These are phyloP conservation scores for Sparassis latifolia DNA, from an alignment of 1,284 basidiomycete species.

Conservation along the genomic window DNA sequence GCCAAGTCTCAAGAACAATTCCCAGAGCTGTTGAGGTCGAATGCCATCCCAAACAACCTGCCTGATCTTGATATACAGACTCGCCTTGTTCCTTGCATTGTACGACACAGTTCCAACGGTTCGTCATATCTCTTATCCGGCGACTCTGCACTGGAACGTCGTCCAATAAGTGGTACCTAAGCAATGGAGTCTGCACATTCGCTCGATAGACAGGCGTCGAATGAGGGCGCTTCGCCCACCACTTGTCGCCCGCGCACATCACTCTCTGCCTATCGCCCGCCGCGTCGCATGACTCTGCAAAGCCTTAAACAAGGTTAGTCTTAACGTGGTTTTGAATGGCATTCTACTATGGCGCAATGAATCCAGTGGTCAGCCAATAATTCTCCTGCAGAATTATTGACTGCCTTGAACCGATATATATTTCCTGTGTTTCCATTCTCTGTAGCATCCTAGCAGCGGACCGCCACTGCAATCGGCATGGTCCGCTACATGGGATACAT, in stretches of 20 bases:
- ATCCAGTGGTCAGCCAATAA: too few relatives aligned
- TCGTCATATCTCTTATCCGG: constrained; percentile 23
- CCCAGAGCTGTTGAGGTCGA: constrained; percentile 24
- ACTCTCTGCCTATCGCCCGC: constrained; percentile 15
- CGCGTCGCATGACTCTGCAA: constrained; percentile 24
- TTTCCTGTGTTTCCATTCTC: not conserved
- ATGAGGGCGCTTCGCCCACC: constrained; percentile 36
- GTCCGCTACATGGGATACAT: too few relatives aligned
- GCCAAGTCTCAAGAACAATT: constrained; percentile 10
- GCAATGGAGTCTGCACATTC: constrained; percentile 26
- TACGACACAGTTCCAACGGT: constrained; percentile 20
- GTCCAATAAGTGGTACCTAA: constrained; percentile 10
- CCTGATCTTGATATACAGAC: constrained; percentile 30
- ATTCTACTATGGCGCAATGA: too few relatives aligned
- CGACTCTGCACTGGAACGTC: constrained; percentile 18
- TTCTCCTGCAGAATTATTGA: not conserved
- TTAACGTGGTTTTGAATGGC: too few relatives aligned
- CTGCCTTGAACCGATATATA: not conserved
- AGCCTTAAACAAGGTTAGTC: constrained; percentile 25
- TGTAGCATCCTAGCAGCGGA: too few relatives aligned
- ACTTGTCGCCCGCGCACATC: constrained; percentile 9
- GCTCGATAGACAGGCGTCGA: constrained; percentile 22
- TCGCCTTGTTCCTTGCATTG: constrained; percentile 21
- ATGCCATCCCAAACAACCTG: constrained; percentile 33
- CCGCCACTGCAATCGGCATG: too few relatives aligned